A percentile compares a stretch with the other conserved stretches of the same genome.
Conservation (phyloP, 169 alveolate species). For the Plasmodium ovale region DNA sequence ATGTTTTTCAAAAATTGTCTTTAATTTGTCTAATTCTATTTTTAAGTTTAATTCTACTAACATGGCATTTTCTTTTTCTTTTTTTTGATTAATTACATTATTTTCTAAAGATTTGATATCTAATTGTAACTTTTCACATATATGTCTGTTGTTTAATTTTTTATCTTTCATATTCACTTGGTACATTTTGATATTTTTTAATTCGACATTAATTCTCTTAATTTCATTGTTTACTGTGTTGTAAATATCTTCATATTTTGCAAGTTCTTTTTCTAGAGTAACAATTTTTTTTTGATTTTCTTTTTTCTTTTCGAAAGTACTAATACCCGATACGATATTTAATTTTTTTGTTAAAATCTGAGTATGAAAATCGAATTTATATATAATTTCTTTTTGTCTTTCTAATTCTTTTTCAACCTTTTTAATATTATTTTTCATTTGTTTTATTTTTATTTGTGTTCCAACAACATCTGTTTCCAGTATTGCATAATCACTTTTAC, state of each 20-base stretch:
- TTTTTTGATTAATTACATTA: slow-evolving; percentile 19
- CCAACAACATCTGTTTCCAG: slow-evolving; percentile 66
- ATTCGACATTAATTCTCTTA: slow-evolving; percentile 50
- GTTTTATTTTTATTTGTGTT: slow-evolving; percentile 69
- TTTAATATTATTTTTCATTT: slow-evolving; percentile 55
- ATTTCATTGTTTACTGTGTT: slow-evolving; percentile 59
- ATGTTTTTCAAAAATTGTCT: slow-evolving; percentile 36
- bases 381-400: slow-evolving; percentile 69
- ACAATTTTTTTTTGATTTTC: slow-evolving; percentile 58
- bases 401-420: slow-evolving; percentile 67
- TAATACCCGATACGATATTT: slow-evolving; percentile 26
- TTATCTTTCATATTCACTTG: slow-evolving; percentile 28
- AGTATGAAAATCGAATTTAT: slow-evolving; percentile 68
- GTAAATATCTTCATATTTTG: slow-evolving; percentile 39
- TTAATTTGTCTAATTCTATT: slow-evolving; percentile 59
- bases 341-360: slow-evolving; percentile 71
- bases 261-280: slow-evolving; percentile 55
- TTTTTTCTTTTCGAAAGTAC: slow-evolving; percentile 68
- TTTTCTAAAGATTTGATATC: slow-evolving; percentile 68
- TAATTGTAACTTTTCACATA: slow-evolving; percentile 28
- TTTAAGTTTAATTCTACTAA: slow-evolving; percentile 57
- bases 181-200: slow-evolving; percentile 50
- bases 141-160: slow-evolving; percentile 8
- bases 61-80: slow-evolving; percentile 73
- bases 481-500: slow-evolving; percentile 35